Evolutionary conservation across 169 alveolate species (phyloP).

Genomic region (Pseudocohnilembus persalinus): DNA sequence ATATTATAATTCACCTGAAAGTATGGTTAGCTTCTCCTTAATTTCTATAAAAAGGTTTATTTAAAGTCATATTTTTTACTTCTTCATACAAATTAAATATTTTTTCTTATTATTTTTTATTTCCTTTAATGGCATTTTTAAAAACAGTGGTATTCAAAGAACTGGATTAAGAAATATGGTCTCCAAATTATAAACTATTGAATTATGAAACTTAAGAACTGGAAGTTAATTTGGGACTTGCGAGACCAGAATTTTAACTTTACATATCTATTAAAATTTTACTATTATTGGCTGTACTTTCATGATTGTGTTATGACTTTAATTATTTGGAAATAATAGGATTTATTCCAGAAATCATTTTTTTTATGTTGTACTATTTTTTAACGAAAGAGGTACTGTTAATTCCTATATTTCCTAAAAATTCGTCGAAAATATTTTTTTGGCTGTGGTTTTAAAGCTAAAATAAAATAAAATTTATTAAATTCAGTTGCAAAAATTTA

Average conservation of each 20-base stretch:
- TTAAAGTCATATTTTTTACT: background rate
- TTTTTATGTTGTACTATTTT: background rate
- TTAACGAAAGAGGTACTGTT: background rate
- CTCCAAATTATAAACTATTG: no score
- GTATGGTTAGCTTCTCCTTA: conserved; percentile 10
- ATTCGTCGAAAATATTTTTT: background rate
- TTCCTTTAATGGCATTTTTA: background rate
- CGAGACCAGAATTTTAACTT: no score
- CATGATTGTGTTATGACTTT: background rate
- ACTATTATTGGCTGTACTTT: no score
- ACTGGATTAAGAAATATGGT: background rate
- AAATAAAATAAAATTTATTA: no score
- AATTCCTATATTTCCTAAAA: background rate
- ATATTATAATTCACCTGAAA: background rate
- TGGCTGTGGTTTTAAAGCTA: background rate
- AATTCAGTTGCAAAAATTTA: background rate
- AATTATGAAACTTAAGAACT: background rate
- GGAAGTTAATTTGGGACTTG: background rate
- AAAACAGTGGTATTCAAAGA: background rate
- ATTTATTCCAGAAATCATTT: background rate
- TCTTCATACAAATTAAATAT: background rate
- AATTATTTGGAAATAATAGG: background rate
- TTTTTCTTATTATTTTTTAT: no score
- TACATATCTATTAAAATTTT: no score
- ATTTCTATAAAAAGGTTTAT: conserved; percentile 15